Conservation (phyloP, 2,329 filamentous ascomycete species). For the Drechslerella dactyloides region DNA sequence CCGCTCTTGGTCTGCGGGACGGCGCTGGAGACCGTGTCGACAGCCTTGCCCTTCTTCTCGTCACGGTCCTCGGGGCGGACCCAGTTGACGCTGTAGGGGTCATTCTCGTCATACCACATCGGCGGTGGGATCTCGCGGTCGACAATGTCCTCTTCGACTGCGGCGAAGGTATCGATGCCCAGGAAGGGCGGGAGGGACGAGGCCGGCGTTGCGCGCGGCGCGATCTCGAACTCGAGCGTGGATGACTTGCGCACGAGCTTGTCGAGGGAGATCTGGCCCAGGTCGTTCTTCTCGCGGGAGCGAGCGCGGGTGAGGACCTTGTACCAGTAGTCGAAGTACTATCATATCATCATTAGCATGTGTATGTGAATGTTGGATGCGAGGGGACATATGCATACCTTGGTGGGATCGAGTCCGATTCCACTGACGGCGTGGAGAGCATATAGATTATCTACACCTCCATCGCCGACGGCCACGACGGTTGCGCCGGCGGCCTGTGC, state of each 20-base stretch:
- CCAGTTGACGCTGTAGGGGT: too few relatives aligned
- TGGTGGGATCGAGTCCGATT: constrained; percentile 31
- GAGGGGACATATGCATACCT: constrained; percentile 21
- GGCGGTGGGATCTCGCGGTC: too few relatives aligned
- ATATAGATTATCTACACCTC: constrained; percentile 18
- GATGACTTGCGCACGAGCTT: constrained; percentile 12
- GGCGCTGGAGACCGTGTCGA: too few relatives aligned
- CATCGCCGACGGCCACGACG: constrained; percentile 18
- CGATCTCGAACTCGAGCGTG: not conserved
- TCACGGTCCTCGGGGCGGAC: too few relatives aligned
- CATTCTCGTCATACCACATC: too few relatives aligned
- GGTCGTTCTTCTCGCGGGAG: constrained; percentile 1
- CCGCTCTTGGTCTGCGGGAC: too few relatives aligned
- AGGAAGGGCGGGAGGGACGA: not conserved
- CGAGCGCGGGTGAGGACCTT: not conserved
- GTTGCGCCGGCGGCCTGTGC: constrained; percentile 13
- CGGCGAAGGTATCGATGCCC: not conserved
- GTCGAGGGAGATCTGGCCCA: not conserved
- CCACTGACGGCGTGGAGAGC: constrained; percentile 23
- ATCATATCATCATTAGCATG: constrained; percentile 3
- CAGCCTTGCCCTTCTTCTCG: too few relatives aligned
- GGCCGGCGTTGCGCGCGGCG: not conserved
- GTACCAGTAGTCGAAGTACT: constrained; percentile 41
- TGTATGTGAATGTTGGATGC: not conserved
- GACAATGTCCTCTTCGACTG: not conserved